Base-by-base conservation (phyloP, 202 grass and related monocot genomes). In the Dendrocalamus latiflorus region DNA sequence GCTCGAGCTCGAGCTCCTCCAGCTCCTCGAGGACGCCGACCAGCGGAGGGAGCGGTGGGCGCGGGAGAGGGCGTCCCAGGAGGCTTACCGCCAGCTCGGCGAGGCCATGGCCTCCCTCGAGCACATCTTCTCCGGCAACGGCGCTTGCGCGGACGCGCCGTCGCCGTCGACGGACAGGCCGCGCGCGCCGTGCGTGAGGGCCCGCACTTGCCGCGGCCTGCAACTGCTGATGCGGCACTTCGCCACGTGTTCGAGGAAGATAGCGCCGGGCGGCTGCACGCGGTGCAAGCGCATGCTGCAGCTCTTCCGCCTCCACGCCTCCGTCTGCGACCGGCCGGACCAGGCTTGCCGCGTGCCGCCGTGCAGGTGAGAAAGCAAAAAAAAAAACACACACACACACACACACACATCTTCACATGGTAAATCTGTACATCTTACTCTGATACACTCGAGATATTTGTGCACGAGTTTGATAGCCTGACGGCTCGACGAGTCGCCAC, bases 251-350 rank as follows among this genome's bases (percentile, higher is more conserved):
- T 4, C 34, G 24, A 89, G 58, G 39, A 93, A 93, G 47, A 56
- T n/a, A 0, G 57, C 86, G 21, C 66, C 57, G 28, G 88, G 72
- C 7, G 90, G 90, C 8, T 95, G 89, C 85, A 41, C 85, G 71
- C 91, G 79, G 16, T 98, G 95, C 85, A 98, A 81, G 85, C 85
- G 89, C 61, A 75, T 85, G 83, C 62, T 80, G 64, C 89, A 91
- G 87, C 85, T 98, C 13, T 84, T 93, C 81, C 92, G 85, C 64
- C 96, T 98, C 20, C 93, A 98, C 74, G 92, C 93, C 80, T 88
- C 91, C 72, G 70, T 89, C 36, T 98, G 95, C 75, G 88, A 90
- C 45, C 62, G 77, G 15, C 2, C 61, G 18, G 71, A 77, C 22
- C 24, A 83, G 24, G 41, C 84, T 3, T 92, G 94, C 91, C 85